A percentile compares a stretch with the other conserved stretches of the same genome.
Evolutionary conservation across 139 green algal genomes (phyloP).

Genomic region (Yamagishiella unicocca): DNA sequence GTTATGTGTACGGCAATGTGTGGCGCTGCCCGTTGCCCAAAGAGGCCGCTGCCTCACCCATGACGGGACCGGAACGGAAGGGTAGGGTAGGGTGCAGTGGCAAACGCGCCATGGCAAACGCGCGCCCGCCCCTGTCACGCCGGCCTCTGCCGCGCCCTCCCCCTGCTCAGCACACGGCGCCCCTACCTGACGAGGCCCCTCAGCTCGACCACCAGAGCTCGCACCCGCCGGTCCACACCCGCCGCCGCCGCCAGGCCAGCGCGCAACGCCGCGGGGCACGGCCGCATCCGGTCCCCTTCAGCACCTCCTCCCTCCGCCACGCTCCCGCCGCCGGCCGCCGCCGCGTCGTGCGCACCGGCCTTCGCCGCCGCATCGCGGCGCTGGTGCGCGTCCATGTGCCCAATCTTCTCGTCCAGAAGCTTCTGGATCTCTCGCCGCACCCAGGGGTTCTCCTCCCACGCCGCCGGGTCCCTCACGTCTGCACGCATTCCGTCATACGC

Average conservation of each 20-base stretch:
- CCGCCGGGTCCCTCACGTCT: background rate
- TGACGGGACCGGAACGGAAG: too few species aligned
- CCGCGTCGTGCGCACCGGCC: background rate
- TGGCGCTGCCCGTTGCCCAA: too few species aligned
- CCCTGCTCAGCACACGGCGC: too few species aligned
- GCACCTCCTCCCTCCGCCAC: background rate
- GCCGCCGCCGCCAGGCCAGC: slow-evolving; percentile 2
- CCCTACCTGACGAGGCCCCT: background rate
- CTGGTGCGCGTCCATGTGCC: background rate
- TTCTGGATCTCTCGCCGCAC: background rate
- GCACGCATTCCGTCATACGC: background rate
- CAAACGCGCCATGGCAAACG: too few species aligned
- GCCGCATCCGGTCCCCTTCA: background rate
- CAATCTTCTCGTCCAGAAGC: background rate
- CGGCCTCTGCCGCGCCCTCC: too few species aligned
- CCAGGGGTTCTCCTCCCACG: slow-evolving; percentile 36
- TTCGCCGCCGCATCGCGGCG: background rate
- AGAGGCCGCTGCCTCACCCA: too few species aligned
- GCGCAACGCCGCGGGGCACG: slow-evolving; percentile 1
- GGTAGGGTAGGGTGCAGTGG: too few species aligned
- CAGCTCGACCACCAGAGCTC: slow-evolving; percentile 5
- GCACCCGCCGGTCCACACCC: slow-evolving; percentile 7
- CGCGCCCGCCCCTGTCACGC: too few species aligned
- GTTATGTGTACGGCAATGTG: too few species aligned
- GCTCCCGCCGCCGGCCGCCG: background rate